These are phyloP conservation scores for Aspergillus aculeatus DNA, from an alignment of 2,329 filamentous ascomycete species.

Conservation along the genomic window DNA sequence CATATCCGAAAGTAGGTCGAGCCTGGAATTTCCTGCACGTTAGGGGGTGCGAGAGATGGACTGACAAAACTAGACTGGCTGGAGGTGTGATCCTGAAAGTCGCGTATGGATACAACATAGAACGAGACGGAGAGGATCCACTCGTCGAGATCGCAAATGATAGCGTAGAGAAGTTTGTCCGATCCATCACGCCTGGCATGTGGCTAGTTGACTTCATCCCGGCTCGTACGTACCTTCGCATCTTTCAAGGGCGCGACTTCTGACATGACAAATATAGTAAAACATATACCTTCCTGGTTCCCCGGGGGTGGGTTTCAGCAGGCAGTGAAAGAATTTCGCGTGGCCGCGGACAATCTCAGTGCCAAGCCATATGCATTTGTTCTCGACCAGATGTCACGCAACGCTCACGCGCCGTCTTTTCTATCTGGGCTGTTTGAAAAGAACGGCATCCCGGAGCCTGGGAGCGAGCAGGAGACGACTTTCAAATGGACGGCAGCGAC, in stretches of 20 bases:
- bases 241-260: not conserved
- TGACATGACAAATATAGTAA: slow-evolving; percentile 7
- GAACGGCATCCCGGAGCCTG: slow-evolving; percentile 3
- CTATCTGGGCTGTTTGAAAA: slow-evolving; percentile 19
- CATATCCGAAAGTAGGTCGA: slow-evolving; percentile 46
- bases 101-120: slow-evolving; percentile 49
- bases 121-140: slow-evolving; percentile 41
- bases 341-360: slow-evolving; percentile 32
- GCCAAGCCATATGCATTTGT: slow-evolving; percentile 42
- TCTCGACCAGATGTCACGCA: slow-evolving; percentile 12
- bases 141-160: slow-evolving; percentile 44
- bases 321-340: not conserved
- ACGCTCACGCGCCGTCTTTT: slow-evolving; percentile 15
- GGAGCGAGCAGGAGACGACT: slow-evolving; percentile 28
- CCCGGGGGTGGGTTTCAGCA: slow-evolving; percentile 5
- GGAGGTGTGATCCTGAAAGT: slow-evolving; percentile 46
- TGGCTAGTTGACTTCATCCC: slow-evolving; percentile 17
- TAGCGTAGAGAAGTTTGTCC: slow-evolving; percentile 42
- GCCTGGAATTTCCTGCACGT: not conserved
- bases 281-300: slow-evolving; percentile 10
- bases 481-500: slow-evolving; percentile 46
- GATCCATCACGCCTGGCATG: slow-evolving; percentile 1
- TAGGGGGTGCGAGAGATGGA: too few relatives aligned
- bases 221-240: slow-evolving; percentile 2
- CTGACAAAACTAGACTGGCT: slow-evolving; percentile 30